Conservation (phyloP, 352 stramenopile species). For the Phytophthora kernoviae region DNA sequence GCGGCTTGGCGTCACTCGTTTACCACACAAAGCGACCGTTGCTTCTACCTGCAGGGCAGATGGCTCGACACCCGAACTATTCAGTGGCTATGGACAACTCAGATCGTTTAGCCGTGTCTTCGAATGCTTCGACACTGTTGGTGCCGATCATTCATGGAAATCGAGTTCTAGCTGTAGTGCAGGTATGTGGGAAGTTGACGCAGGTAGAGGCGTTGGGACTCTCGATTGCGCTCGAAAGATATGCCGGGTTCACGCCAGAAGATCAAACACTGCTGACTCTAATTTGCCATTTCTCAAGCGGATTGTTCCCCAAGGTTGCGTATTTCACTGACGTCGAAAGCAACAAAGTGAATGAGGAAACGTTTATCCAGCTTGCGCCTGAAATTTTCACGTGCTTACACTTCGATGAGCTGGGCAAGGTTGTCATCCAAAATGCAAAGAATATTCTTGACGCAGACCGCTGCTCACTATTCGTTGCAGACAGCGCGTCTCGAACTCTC, state of each 20-base stretch:
- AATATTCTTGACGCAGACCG: slow-evolving; percentile 74
- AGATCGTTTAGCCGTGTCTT: slow-evolving; percentile 59
- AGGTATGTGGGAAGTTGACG: slow-evolving; percentile 67
- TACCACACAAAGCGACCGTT: slow-evolving; percentile 71
- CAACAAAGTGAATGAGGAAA: slow-evolving; percentile 85
- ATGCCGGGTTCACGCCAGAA: slow-evolving; percentile 60
- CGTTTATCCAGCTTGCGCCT: slow-evolving; percentile 67
- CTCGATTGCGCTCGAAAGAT: slow-evolving; percentile 63
- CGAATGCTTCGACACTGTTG: slow-evolving; percentile 63
- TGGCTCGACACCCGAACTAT: slow-evolving; percentile 51
- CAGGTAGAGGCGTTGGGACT: slow-evolving; percentile 65
- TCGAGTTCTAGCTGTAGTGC: slow-evolving; percentile 53
- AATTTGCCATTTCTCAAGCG: slow-evolving; percentile 64
- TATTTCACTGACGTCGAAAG: slow-evolving; percentile 84
- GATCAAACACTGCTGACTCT: slow-evolving; percentile 59
- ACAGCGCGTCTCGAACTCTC: slow-evolving; percentile 53
- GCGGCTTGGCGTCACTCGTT: slow-evolving; percentile 67
- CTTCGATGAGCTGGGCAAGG: slow-evolving; percentile 79
- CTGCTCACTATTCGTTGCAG: slow-evolving; percentile 76
- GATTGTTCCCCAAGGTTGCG: slow-evolving; percentile 68
- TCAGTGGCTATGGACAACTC: slow-evolving; percentile 61
- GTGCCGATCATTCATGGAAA: slow-evolving; percentile 52
- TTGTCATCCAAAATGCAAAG: slow-evolving; percentile 82
- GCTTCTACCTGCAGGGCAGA: slow-evolving; percentile 56
- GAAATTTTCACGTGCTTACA: slow-evolving; percentile 83